Conservation (phyloP, 345 rosid genomes). For the Salix viminalis region DNA sequence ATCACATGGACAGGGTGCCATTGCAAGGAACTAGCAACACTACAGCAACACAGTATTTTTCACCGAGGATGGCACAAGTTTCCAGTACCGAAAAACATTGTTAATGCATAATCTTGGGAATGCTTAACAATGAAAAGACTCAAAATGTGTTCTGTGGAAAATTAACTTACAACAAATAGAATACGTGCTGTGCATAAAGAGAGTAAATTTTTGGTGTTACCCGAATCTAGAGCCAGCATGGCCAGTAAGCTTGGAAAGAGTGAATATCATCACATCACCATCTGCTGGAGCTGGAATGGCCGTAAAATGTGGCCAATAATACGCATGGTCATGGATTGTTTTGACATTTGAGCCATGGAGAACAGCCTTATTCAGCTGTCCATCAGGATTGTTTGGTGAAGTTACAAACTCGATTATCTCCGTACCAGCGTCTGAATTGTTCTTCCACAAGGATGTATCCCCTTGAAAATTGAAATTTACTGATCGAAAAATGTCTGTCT, state of each 20-base stretch:
- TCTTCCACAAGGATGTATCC: constrained; percentile 40
- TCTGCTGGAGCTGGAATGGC: constrained; percentile 51
- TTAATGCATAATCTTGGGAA: not conserved
- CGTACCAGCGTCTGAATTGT: constrained; percentile 17
- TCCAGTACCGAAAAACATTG: not conserved
- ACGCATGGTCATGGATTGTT: constrained; percentile 55
- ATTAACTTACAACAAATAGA: not conserved
- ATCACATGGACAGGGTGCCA: not conserved
- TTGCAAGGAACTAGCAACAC: too few species aligned
- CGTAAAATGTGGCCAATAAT: constrained; percentile 75
- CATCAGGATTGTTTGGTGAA: constrained; percentile 82
- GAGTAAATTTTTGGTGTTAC: constrained; percentile 16
- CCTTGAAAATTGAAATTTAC: constrained; percentile 41
- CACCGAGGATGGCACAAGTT: too few species aligned
- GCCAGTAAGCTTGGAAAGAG: constrained; percentile 73
- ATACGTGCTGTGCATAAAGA: not conserved
- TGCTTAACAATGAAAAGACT: not conserved
- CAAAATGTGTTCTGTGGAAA: not conserved
- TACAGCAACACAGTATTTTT: too few species aligned
- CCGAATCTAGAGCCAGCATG: constrained; percentile 78
- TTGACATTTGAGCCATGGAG: constrained; percentile 50
- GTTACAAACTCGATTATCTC: constrained; percentile 60
- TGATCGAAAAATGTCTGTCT: constrained; percentile 44
- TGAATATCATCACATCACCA: constrained; percentile 49
- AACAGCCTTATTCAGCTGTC: constrained; percentile 43